Evolutionary conservation across 2,329 filamentous ascomycete species (phyloP).

Genomic region (Claviceps digitariae): DNA sequence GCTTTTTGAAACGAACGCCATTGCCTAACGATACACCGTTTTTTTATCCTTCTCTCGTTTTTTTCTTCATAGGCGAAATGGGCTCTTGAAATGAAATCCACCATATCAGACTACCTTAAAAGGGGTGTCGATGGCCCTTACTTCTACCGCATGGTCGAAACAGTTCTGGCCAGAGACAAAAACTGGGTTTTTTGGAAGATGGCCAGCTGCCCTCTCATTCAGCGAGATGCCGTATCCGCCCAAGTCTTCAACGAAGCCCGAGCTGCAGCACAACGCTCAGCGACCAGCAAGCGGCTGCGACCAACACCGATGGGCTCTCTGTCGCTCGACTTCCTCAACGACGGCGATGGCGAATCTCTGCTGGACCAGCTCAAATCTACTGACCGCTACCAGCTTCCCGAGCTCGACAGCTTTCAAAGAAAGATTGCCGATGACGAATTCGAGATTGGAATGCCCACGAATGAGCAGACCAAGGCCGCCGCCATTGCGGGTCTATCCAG

Average conservation of each 20-base stretch:
- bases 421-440: conserved; percentile 70
- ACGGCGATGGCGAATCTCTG: conserved; percentile 43
- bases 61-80: conserved; percentile 52
- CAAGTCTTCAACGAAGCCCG: conserved; percentile 58
- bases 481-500: conserved; percentile 64
- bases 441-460: conserved; percentile 70
- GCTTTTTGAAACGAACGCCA: not conserved
- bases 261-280: conserved; percentile 48
- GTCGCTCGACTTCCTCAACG: conserved; percentile 64
- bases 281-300: conserved; percentile 58
- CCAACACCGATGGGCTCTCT: conserved; percentile 57
- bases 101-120: conserved; percentile 73
- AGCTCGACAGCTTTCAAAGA: conserved; percentile 54
- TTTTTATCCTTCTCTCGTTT: not conserved
- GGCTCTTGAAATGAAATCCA: conserved; percentile 63
- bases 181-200: conserved; percentile 99
- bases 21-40: not conserved
- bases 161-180: conserved; percentile 87
- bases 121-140: conserved; percentile 74
- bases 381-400: conserved; percentile 53
- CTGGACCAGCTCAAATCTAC: conserved; percentile 57
- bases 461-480: conserved; percentile 39
- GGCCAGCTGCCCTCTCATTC: conserved; percentile 80
- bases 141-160: conserved; percentile 94
- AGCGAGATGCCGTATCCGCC: conserved; percentile 56